A percentile compares a stretch with the other conserved stretches of the same genome.
Conservation (phyloP, 2,329 filamentous ascomycete genomes). For the Rugonectria rugulosa region DNA sequence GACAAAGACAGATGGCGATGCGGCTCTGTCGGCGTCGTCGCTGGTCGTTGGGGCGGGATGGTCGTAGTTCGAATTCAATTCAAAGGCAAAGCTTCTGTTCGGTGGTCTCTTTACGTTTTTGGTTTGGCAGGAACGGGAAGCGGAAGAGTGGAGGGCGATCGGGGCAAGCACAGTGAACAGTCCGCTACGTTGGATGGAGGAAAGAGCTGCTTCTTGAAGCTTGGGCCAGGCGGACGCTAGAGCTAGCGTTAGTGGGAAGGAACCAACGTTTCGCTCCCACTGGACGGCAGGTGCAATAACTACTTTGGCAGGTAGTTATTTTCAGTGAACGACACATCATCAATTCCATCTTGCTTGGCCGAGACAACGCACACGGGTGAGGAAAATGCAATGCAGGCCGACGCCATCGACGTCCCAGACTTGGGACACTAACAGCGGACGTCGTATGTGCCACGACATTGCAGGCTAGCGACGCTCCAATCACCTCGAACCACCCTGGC, state of each 20-base stretch:
- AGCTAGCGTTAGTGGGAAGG: constrained; percentile 11
- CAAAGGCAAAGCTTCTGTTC: constrained; percentile 9
- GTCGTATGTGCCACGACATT: neutral
- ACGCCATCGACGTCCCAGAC: too few relatives aligned
- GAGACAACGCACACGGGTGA: neutral
- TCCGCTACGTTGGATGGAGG: neutral
- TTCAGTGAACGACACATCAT: neutral
- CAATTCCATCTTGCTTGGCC: neutral
- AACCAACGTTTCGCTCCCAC: constrained; percentile 6
- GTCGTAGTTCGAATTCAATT: constrained; percentile 5
- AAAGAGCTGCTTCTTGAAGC: constrained; percentile 4
- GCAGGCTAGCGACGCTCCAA: neutral
- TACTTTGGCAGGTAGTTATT: too few relatives aligned
- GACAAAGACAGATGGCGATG: constrained; percentile 12
- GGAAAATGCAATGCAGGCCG: neutral
- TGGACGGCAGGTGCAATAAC: neutral
- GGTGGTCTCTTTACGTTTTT: constrained; percentile 12
- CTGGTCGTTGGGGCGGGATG: constrained; percentile 2
- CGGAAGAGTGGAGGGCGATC: constrained; percentile 11
- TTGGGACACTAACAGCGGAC: too few relatives aligned
- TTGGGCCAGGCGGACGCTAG: constrained; percentile 22
- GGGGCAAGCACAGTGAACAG: neutral
- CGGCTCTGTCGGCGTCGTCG: constrained; percentile 17
- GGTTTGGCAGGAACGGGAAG: constrained; percentile 13
- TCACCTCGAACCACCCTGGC: neutral